phyloP scores from a whole-genome alignment of 2,329 filamentous ascomycete species.

The Chrysoporthe puriensis region DNA sequence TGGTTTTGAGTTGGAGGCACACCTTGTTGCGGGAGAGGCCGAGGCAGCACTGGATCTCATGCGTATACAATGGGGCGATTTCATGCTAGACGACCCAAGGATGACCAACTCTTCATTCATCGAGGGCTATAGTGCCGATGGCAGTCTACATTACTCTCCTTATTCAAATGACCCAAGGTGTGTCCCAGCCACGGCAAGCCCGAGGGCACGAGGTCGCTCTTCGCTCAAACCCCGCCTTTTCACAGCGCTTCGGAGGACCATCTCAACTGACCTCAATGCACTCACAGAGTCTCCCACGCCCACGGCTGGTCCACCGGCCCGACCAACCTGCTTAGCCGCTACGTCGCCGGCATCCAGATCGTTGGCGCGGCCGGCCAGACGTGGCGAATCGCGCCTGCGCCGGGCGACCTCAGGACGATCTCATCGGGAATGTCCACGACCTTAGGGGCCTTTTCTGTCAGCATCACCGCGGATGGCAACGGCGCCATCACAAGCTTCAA shows the following conservation, averaged over 20 bases:
- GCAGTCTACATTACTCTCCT: conserved; percentile 51
- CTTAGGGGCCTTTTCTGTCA: conserved; percentile 21
- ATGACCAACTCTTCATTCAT: conserved; percentile 58
- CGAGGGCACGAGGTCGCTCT: neutral
- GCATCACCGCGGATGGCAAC: conserved; percentile 21
- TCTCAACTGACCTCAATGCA: neutral
- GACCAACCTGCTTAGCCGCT: conserved; percentile 41
- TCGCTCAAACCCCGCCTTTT: neutral
- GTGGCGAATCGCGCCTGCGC: conserved; percentile 44
- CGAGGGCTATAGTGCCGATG: conserved; percentile 52
- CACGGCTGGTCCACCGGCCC: conserved; percentile 44
- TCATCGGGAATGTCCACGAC: conserved; percentile 25
- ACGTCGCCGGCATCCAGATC: conserved; percentile 47
- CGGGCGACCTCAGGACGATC: conserved; percentile 41
- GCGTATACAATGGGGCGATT: conserved; percentile 43
- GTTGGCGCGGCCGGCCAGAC: conserved; percentile 39
- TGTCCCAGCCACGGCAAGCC: neutral
- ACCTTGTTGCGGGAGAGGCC: conserved; percentile 34
- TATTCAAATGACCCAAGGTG: conserved; percentile 47
- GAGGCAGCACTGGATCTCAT: conserved; percentile 37
- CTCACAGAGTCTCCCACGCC: conserved; percentile 36
- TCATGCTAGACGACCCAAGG: conserved; percentile 57
- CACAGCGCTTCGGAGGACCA: neutral
- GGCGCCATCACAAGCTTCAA: conserved; percentile 25
- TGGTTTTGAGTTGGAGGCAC: conserved; percentile 40